Evolutionary conservation across 1,284 basidiomycete species (phyloP).

Genomic region (Hypsizygus ulmarius): DNA sequence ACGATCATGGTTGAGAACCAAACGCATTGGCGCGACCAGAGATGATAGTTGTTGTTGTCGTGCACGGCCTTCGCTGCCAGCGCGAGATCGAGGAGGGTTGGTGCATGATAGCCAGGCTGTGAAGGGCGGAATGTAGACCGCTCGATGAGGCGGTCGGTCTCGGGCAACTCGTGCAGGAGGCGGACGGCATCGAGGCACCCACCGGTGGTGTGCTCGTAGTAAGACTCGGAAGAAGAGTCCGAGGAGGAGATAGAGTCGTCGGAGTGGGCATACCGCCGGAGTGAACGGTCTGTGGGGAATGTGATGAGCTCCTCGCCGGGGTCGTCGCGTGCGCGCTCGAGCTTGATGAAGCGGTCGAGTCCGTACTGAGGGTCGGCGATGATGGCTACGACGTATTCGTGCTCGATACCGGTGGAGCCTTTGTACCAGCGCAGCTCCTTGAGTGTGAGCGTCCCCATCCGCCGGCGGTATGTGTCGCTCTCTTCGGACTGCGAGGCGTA

Average conservation of each 20-base stretch:
- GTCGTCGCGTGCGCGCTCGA: conserved; percentile 13
- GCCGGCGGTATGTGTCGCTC: conserved; percentile 7
- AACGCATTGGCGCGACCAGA: conserved; percentile 14
- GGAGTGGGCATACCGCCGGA: conserved; percentile 2
- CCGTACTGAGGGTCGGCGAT: conserved; percentile 14
- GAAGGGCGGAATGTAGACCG: conserved; percentile 11
- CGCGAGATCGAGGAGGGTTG: conserved; percentile 16
- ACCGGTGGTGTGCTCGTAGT: conserved; percentile 4
- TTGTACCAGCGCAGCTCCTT: conserved; percentile 17
- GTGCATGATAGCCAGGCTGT: conserved; percentile 6
- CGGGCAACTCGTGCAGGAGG: conserved; percentile 12
- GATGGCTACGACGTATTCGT: conserved; percentile 17
- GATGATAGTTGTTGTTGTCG: conserved; percentile 16
- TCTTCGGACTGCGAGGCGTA: conserved; percentile 12
- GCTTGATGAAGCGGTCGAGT: conserved; percentile 13
- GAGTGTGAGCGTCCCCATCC: conserved; percentile 11
- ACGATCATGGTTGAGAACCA: conserved; percentile 17
- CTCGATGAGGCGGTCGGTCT: conserved; percentile 11
- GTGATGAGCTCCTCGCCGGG: conserved; percentile 2
- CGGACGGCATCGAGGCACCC: conserved; percentile 10
- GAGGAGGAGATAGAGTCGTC: neutral
- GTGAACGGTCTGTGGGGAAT: neutral
- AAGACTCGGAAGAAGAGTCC: conserved; percentile 3
- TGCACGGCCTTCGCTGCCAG: conserved; percentile 13
- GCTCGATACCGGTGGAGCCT: conserved; percentile 6